Base-by-base conservation (phyloP, 2,329 filamentous ascomycete genomes). In the Keithomyces neogunnii region DNA sequence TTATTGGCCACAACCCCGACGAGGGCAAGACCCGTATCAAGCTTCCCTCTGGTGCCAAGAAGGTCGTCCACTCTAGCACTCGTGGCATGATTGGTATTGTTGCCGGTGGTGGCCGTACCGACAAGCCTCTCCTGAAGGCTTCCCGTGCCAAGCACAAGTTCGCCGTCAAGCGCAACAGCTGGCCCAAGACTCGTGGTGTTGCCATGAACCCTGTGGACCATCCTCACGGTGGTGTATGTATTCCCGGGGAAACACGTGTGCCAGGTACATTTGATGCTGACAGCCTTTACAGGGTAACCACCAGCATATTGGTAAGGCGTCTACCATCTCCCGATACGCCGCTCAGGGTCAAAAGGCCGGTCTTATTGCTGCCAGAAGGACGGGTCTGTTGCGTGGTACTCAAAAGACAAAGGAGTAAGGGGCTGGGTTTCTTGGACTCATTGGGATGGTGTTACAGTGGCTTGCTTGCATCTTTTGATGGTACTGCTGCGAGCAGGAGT, bases 101-200 rank as follows among this genome's bases (percentile, higher is more conserved):
- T 70, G 93, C 93, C 71, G 93, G 93, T 81, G 93, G 93, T 84
- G 93, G 93, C 75, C 88, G 93, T 81, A 99, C 93, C 75, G 93
- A 99, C 84, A 99, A 99, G 85, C 93, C 93, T 68, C 82, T 99
- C 73, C 82, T 99, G 69, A 99, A 99, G 92, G 93, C 93, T 69
- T 97, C 92, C 70, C 89, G 93, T 73, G 93, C 93, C 71, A 99
- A 97, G 89, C 92, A 97, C 75, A 99, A 99, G 88, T 99, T 96
- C 81, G 90, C 91, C 66, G 95, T 96, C 81, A 99, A 99, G 90
- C 90, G 93, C 74, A 97, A 99, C 89, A 92, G 85, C 73, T 99
- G 93, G 93, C 93, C 93, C 79, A 96, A 95, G 89, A 99, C 93
- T 84, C 92, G 93, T 93, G 93, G 93, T 96, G 93, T 99, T 86